phyloP scores from a whole-genome alignment of 2,329 filamentous ascomycete species.

The Exophiala xenobiotica region DNA sequence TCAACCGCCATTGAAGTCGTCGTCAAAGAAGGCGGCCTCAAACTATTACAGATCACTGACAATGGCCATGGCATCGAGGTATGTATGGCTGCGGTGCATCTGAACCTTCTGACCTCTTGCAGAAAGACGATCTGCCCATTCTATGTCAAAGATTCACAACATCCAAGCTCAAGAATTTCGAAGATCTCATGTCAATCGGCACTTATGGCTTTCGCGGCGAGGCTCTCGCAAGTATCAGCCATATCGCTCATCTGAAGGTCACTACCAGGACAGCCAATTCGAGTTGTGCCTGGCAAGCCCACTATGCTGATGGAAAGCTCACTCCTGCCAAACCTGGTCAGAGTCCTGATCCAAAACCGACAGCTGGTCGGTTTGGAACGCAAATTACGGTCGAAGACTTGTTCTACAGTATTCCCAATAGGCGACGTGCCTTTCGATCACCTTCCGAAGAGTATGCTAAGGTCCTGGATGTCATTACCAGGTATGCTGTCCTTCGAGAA shows the following conservation, averaged over 20 bases:
- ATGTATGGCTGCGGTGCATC: conserved; percentile 34
- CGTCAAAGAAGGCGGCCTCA: conserved; percentile 92
- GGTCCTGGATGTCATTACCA: conserved; percentile 90
- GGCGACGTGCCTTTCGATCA: conserved; percentile 85
- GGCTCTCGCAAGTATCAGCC: conserved; percentile 93
- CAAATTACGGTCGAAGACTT: conserved; percentile 96
- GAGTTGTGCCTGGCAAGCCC: conserved; percentile 83
- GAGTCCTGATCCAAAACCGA: conserved; percentile 78
- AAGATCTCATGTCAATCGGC: conserved; percentile 83
- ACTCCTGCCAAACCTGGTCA: conserved; percentile 84
- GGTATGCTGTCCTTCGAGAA: conserved; percentile 87
- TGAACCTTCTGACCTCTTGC: conserved; percentile 19
- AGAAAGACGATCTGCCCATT: conserved; percentile 89
- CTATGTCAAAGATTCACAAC: conserved; percentile 96
- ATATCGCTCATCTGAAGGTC: conserved; percentile 92
- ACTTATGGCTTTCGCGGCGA: conserved; percentile 99
- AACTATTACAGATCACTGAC: conserved; percentile 93
- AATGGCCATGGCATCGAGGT: conserved; percentile 96
- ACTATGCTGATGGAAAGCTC: conserved; percentile 80
- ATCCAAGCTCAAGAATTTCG: conserved; percentile 89
- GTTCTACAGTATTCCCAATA: conserved; percentile 92
- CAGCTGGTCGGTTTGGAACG: conserved; percentile 83
- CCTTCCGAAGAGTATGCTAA: conserved; percentile 95
- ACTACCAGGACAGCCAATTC: conserved; percentile 91
- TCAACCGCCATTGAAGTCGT: conserved; percentile 86